Conservation (phyloP, 371 early-diverging fungal species). For the Mortierella sp. region DNA sequence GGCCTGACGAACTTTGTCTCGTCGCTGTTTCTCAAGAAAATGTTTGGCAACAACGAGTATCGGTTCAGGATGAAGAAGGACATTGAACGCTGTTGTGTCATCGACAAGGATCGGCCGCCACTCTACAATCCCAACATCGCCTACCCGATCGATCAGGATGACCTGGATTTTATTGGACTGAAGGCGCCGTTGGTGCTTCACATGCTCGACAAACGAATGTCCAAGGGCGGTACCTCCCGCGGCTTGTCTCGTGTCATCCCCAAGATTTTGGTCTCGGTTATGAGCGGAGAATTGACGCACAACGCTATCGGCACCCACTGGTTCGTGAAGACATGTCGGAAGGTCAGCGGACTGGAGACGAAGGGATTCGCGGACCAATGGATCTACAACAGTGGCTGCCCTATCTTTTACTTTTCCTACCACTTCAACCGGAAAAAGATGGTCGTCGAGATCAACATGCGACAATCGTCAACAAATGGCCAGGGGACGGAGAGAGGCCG, state of each 20-base stretch:
- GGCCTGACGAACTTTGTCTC: conserved; percentile 86
- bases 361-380: conserved; percentile 93
- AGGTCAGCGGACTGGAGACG: conserved; percentile 82
- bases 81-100: conserved; percentile 81
- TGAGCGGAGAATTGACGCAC: conserved; percentile 85
- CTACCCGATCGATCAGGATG: conserved; percentile 76
- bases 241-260: conserved; percentile 87
- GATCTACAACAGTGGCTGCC: conserved; percentile 92
- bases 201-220: conserved; percentile 94
- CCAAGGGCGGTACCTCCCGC: conserved; percentile 82
- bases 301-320: conserved; percentile 86
- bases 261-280: conserved; percentile 82
- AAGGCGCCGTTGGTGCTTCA: conserved; percentile 92
- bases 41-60: conserved; percentile 92
- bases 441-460: conserved; percentile 91
- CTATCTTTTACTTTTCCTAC: conserved; percentile 84
- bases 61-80: conserved; percentile 88
- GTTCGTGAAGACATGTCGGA: conserved; percentile 85
- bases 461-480: conserved; percentile 84
- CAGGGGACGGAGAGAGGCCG: conserved; percentile 16
- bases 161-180: conserved; percentile 82
- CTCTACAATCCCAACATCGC: conserved; percentile 78
- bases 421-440: conserved; percentile 94
- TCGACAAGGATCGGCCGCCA: conserved; percentile 91
- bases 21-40: conserved; percentile 79